Evolutionary conservation across 768 basidiomycete species (phyloP).

Genomic region (Lactifluus volemus): DNA sequence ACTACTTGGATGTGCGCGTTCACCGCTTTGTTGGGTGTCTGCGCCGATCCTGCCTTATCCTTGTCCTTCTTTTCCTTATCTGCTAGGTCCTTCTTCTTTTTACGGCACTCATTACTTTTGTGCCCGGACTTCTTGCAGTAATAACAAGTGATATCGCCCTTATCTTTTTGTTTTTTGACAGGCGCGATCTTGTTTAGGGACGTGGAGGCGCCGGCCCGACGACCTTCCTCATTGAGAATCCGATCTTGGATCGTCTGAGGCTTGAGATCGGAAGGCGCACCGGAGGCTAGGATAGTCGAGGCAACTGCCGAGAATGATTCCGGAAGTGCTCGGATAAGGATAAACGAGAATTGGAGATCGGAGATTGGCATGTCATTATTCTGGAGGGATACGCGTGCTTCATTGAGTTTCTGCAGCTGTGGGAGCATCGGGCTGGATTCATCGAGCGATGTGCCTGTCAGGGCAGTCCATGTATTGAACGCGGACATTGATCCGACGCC

Average conservation of each 20-base stretch:
- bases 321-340: neutral
- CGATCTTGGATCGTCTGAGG: neutral
- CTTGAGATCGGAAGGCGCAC: neutral
- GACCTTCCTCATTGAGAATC: neutral
- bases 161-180: too few relatives aligned
- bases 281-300: neutral
- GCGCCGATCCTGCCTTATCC: neutral
- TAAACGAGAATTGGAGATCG: neutral
- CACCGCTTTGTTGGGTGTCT: too few relatives aligned
- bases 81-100: neutral
- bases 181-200: neutral
- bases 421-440: too few relatives aligned
- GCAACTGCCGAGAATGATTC: neutral
- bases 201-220: neutral
- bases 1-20: too few relatives aligned
- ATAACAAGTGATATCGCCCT: neutral
- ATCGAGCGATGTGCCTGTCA: too few relatives aligned
- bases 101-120: neutral
- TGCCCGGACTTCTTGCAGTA: neutral
- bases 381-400: too few relatives aligned
- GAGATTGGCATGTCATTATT: too few relatives aligned
- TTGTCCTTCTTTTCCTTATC: neutral
- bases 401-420: too few relatives aligned
- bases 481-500: too few relatives aligned
- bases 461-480: too few relatives aligned